Conservation (phyloP, 495 filamentous ascomycete genomes). For the Elaphomyces granulatus region DNA sequence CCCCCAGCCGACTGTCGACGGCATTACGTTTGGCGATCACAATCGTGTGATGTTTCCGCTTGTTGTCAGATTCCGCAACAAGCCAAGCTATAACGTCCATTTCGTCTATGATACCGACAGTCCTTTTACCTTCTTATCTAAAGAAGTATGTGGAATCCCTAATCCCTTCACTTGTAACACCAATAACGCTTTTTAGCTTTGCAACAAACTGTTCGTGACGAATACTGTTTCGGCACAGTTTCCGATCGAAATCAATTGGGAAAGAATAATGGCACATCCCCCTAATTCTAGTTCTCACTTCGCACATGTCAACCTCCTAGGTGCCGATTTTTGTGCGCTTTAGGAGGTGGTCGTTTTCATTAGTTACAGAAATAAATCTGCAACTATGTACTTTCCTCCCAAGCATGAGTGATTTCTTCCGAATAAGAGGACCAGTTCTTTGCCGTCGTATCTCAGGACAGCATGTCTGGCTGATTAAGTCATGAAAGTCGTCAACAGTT, state of each 20-base stretch:
- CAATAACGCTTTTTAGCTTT: not conserved
- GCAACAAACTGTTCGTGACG: not conserved
- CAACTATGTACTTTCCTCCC: too few species aligned
- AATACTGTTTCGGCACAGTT: not conserved
- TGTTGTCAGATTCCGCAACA: not conserved
- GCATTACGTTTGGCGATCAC: not conserved
- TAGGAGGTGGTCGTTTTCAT: not conserved
- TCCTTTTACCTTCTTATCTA: not conserved
- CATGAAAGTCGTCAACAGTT: too few species aligned
- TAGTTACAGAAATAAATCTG: too few species aligned
- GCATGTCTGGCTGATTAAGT: too few species aligned
- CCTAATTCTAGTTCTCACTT: not conserved
- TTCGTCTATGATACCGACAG: not conserved
- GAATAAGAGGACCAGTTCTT: too few species aligned
- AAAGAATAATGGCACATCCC: not conserved
- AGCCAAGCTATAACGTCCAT: not conserved
- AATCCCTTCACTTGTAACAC: not conserved
- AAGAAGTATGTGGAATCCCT: not conserved
- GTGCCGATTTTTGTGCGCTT: not conserved
- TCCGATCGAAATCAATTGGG: not conserved
- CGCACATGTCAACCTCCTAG: not conserved
- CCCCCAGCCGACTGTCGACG: not conserved
- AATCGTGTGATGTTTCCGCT: not conserved
- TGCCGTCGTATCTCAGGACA: too few species aligned
- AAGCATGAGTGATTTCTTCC: too few species aligned